A percentile compares a stretch with the other conserved stretches of the same genome.
Conservation (phyloP, 305 asterid species). For the Solanum hybrid region DNA sequence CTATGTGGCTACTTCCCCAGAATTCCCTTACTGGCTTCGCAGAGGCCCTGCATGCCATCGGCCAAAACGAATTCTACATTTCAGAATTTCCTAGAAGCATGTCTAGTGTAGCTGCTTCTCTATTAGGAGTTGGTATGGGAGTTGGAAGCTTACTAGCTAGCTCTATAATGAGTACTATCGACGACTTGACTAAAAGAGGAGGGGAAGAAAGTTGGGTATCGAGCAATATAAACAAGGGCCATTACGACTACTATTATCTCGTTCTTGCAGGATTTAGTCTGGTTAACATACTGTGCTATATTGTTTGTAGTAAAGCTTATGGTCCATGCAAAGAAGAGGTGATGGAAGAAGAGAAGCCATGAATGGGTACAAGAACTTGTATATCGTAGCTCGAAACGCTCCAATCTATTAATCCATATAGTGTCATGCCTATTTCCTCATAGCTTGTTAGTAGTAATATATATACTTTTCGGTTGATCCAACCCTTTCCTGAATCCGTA, state of each 20-base stretch:
- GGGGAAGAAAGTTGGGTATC: constrained; percentile 57
- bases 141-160: constrained; percentile 40
- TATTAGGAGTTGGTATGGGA: constrained; percentile 41
- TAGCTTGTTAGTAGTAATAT: neutral
- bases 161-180: constrained; percentile 28
- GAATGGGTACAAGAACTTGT: neutral
- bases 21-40: constrained; percentile 36
- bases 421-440: neutral
- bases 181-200: constrained; percentile 18
- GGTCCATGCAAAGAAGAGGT: constrained; percentile 31
- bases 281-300: constrained; percentile 32
- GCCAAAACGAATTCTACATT: constrained; percentile 50
- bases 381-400: neutral
- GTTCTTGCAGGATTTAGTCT: constrained; percentile 34
- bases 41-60: constrained; percentile 51
- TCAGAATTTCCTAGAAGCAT: constrained; percentile 57
- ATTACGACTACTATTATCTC: constrained; percentile 53
- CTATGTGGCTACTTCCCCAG: constrained; percentile 63
- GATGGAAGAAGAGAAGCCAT: neutral
- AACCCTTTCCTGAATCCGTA: neutral
- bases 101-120: constrained; percentile 46
- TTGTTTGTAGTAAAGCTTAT: constrained; percentile 44
- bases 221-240: constrained; percentile 44
- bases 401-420: neutral
- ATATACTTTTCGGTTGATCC: neutral